Evolutionary conservation across 1,139 yeast species (phyloP).

Genomic region (Kodamaea sp.): DNA sequence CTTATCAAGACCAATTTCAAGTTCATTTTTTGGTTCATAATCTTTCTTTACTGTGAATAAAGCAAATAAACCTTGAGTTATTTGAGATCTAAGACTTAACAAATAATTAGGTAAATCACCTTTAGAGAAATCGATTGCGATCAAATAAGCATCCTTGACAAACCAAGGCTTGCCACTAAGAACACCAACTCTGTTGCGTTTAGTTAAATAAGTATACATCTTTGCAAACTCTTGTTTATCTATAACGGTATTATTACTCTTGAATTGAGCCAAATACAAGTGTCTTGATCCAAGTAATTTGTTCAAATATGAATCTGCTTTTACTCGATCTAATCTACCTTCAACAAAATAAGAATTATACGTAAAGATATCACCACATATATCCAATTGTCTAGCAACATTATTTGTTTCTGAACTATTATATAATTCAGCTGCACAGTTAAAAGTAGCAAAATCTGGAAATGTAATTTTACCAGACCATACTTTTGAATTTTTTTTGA

Average conservation of each 20-base stretch:
- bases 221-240: conserved; percentile 36
- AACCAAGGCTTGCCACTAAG: conserved; percentile 45
- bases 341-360: conserved; percentile 45
- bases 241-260: conserved; percentile 15
- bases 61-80: conserved; percentile 37
- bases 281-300: conserved; percentile 48
- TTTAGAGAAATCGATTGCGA: conserved; percentile 40
- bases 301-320: conserved; percentile 56
- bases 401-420: conserved; percentile 29
- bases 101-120: conserved; percentile 28
- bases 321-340: conserved; percentile 55
- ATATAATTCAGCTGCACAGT: conserved; percentile 41
- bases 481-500: conserved; percentile 15
- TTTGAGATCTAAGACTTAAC: conserved; percentile 13
- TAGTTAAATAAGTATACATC: conserved; percentile 50
- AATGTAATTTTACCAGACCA: conserved; percentile 60
- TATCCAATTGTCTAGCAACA: conserved; percentile 26
- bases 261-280: conserved; percentile 47
- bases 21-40: conserved; percentile 23
- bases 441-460: conserved; percentile 51
- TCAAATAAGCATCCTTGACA: conserved; percentile 65
- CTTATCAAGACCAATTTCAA: conserved; percentile 2
- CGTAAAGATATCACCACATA: conserved; percentile 29
- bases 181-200: conserved; percentile 58
- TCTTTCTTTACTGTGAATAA: conserved; percentile 48